phyloP scores from a whole-genome alignment of 768 basidiomycete species.

The Kwoniella shandongensis region DNA sequence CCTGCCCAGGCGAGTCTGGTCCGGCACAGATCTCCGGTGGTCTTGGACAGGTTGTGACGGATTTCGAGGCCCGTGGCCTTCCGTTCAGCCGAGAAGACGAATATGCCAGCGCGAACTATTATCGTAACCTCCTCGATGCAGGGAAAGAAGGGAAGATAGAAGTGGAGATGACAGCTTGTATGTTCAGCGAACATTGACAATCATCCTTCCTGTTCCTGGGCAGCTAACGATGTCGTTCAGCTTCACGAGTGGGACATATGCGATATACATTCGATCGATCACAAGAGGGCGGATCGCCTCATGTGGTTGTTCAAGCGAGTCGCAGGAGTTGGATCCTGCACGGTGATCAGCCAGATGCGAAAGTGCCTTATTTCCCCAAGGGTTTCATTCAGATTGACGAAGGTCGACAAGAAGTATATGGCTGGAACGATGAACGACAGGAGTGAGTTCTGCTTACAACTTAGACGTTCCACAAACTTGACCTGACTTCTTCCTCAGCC shows the following conservation, averaged over 20 bases:
- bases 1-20: constrained; percentile 46
- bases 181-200: constrained; percentile 2
- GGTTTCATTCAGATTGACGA: constrained; percentile 61
- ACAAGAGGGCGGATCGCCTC: constrained; percentile 54
- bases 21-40: constrained; percentile 57
- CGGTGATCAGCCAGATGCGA: constrained; percentile 51
- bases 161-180: constrained; percentile 40
- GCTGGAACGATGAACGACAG: constrained; percentile 68
- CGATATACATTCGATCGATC: constrained; percentile 63
- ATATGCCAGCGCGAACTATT: constrained; percentile 54
- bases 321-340: constrained; percentile 64
- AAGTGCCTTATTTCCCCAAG: constrained; percentile 59
- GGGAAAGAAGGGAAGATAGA: constrained; percentile 39
- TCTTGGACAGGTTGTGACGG: constrained; percentile 64
- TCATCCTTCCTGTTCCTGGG: neutral
- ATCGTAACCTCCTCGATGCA: constrained; percentile 67
- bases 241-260: constrained; percentile 73
- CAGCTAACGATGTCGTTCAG: constrained; percentile 51
- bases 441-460: constrained; percentile 63
- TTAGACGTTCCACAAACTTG: neutral
- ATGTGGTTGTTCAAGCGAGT: constrained; percentile 68
- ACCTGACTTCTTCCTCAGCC: constrained; percentile 19
- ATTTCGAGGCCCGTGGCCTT: constrained; percentile 59
- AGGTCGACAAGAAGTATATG: constrained; percentile 60
- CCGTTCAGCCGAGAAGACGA: constrained; percentile 32